Conservation (phyloP, 805 yeast genomes). For the Lachancea nothofagi region DNA sequence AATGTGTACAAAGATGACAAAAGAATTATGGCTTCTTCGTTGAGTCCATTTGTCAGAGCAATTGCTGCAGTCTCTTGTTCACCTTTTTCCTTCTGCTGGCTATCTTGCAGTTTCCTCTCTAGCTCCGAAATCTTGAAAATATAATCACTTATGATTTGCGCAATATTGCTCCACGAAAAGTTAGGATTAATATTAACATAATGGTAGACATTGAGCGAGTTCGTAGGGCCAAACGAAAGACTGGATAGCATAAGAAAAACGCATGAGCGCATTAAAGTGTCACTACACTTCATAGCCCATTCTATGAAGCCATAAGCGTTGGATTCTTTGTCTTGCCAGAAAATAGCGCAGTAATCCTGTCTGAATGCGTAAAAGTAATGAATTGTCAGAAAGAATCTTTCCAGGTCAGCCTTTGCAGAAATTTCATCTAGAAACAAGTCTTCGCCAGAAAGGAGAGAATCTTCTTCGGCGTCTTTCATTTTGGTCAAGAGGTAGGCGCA, state of each 20-base stretch:
- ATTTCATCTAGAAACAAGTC: conserved; percentile 55
- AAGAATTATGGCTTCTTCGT: conserved; percentile 74
- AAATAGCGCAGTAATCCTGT: conserved; percentile 48
- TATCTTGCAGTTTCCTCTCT: conserved; percentile 24
- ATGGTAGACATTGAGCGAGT: conserved; percentile 47
- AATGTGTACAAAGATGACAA: conserved; percentile 70
- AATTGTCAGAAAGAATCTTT: conserved; percentile 74
- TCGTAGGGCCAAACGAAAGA: conserved; percentile 54
- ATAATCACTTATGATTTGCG: conserved; percentile 50
- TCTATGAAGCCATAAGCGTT: conserved; percentile 72
- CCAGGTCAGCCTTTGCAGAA: conserved; percentile 75
- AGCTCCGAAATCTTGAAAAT: conserved; percentile 38
- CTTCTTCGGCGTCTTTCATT: conserved; percentile 70
- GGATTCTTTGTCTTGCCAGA: conserved; percentile 66
- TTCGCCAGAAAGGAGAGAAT: conserved; percentile 54
- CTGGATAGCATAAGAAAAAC: conserved; percentile 76
- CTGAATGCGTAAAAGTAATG: conserved; percentile 63
- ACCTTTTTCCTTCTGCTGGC: conserved; percentile 22
- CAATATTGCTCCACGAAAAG: conserved; percentile 52
- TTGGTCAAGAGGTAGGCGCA: conserved; percentile 62
- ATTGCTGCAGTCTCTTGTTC: conserved; percentile 25
- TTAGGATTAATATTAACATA: conserved; percentile 39
- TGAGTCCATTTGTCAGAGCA: conserved; percentile 51
- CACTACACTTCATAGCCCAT: conserved; percentile 84
- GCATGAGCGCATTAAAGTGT: conserved; percentile 75